phyloP scores from a whole-genome alignment of 2,329 filamentous ascomycete species.

The Knoxdaviesia capensis region DNA sequence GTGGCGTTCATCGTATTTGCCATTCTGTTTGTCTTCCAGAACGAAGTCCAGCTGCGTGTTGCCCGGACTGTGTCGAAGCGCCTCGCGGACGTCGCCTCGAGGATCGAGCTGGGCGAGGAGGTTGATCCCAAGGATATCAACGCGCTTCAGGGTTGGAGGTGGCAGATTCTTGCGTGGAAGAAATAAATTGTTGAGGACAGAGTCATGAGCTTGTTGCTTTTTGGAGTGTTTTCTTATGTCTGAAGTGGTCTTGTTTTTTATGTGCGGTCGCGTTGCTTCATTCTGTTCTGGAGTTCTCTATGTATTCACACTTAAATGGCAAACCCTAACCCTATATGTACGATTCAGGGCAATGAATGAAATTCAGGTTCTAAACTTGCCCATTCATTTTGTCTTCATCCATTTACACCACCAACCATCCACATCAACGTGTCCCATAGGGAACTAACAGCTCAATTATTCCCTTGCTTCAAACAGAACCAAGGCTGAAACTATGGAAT shows the following conservation, averaged over 20 bases:
- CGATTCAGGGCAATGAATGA: no score
- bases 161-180: conserved; percentile 30
- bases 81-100: conserved; percentile 17
- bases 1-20: conserved; percentile 34
- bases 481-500: no score
- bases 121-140: conserved; percentile 27
- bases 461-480: no score
- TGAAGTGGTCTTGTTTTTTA: neutral
- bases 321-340: no score
- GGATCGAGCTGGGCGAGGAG: conserved; percentile 25
- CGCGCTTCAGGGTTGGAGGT: conserved; percentile 32
- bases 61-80: conserved; percentile 28
- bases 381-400: no score
- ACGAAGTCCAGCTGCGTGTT: conserved; percentile 34
- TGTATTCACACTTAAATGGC: no score
- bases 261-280: neutral
- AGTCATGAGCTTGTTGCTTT: neutral
- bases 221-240: neutral
- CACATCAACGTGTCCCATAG: no score
- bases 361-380: no score
- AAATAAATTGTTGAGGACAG: neutral
- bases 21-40: conserved; percentile 36
- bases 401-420: no score
- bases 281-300: neutral
- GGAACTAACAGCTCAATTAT: no score